These are phyloP conservation scores for Madurella fahalii DNA, from an alignment of 2,329 filamentous ascomycete species.

Conservation along the genomic window DNA sequence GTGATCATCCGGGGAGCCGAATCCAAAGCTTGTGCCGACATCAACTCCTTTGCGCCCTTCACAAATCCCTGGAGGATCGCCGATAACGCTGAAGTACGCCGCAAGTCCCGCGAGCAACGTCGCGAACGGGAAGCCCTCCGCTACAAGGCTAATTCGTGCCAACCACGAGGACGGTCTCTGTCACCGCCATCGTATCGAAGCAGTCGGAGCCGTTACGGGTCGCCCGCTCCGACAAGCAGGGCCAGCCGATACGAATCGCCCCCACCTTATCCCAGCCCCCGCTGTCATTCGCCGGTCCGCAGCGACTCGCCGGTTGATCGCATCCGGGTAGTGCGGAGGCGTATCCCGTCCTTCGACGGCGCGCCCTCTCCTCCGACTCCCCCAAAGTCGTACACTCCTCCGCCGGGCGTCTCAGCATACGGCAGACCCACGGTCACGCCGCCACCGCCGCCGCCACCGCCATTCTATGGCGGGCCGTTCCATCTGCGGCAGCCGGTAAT, in stretches of 20 bases:
- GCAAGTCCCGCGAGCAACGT: conserved; percentile 9
- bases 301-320: conserved; percentile 3
- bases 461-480: not conserved
- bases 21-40: conserved; percentile 13
- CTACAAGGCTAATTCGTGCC: conserved; percentile 13
- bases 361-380: conserved; percentile 12
- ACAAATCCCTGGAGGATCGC: conserved; percentile 26
- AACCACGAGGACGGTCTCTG: not conserved
- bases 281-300: not conserved
- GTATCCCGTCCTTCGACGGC: conserved; percentile 1
- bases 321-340: conserved; percentile 8
- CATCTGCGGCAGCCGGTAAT: not conserved
- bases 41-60: conserved; percentile 8
- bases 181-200: conserved; percentile 10
- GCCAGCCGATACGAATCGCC: conserved; percentile 5
- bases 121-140: conserved; percentile 1
- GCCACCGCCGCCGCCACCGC: not conserved
- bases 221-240: not conserved
- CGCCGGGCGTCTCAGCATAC: conserved; percentile 10
- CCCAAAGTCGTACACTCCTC: conserved; percentile 12
- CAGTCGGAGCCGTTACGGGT: not conserved
- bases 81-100: conserved; percentile 19
- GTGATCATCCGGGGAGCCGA: conserved; percentile 26
- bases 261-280: conserved; percentile 4
- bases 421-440: not conserved